A percentile compares a stretch with the other conserved stretches of the same genome.
These are phyloP conservation scores for Fabrea salina DNA, from an alignment of 169 alveolate species.

Conservation along the genomic window DNA sequence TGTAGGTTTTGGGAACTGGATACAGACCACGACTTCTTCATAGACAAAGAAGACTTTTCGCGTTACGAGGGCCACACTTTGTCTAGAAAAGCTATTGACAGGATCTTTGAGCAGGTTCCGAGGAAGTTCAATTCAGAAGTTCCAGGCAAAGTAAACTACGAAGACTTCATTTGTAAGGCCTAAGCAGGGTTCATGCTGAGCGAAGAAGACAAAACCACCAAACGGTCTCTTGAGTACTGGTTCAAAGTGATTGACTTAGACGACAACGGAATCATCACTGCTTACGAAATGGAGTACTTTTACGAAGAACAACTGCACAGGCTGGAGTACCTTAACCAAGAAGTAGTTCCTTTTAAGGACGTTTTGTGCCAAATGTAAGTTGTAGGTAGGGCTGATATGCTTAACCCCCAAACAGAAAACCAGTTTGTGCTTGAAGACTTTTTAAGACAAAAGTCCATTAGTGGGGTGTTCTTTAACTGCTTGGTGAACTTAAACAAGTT, in stretches of 20 bases:
- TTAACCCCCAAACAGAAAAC: constrained; percentile 77
- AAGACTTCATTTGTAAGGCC: constrained; percentile 79
- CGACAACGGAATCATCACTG: constrained; percentile 80
- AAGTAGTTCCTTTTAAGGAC: constrained; percentile 79
- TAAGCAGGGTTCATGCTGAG: constrained; percentile 66
- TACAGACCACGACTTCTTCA: constrained; percentile 81
- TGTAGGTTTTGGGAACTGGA: constrained; percentile 87
- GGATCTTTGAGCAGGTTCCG: constrained; percentile 83
- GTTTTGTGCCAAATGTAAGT: constrained; percentile 78
- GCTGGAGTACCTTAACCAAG: constrained; percentile 82
- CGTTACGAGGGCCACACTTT: constrained; percentile 85
- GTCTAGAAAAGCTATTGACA: constrained; percentile 79
- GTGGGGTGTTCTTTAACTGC: constrained; percentile 81
- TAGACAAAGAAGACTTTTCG: constrained; percentile 79
- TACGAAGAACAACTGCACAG: constrained; percentile 83
- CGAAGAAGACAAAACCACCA: constrained; percentile 87
- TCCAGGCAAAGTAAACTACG: constrained; percentile 80
- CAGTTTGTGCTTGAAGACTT: constrained; percentile 78
- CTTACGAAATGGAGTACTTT: constrained; percentile 86
- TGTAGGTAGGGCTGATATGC: constrained; percentile 45
- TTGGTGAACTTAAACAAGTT: constrained; percentile 79
- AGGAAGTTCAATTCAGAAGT: constrained; percentile 68
- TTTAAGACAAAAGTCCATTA: constrained; percentile 44
- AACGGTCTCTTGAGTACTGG: constrained; percentile 79
- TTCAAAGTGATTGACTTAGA: constrained; percentile 84